These are phyloP conservation scores for Lipomyces kockii DNA, from an alignment of 805 yeast genomes.

Conservation along the genomic window DNA sequence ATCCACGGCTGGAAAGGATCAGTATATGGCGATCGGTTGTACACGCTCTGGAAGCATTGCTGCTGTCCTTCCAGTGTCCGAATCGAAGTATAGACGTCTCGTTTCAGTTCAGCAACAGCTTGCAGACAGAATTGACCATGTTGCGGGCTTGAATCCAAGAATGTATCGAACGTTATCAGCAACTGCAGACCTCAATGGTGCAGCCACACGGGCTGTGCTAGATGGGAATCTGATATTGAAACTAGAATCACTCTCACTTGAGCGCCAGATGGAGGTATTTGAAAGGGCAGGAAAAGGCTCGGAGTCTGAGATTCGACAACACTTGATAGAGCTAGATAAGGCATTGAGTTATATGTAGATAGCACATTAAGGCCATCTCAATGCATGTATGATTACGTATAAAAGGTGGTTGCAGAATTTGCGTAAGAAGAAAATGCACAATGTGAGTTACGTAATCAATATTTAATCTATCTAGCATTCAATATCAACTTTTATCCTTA, in stretches of 20 bases:
- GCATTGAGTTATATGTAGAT: slow-evolving; percentile 31
- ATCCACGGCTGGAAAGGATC: slow-evolving; percentile 35
- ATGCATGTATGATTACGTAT: not conserved
- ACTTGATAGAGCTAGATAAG: slow-evolving; percentile 33
- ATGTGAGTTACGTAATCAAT: not conserved
- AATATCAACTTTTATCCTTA: not conserved
- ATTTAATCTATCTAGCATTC: not conserved
- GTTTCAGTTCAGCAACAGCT: slow-evolving; percentile 87
- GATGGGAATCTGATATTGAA: slow-evolving; percentile 29
- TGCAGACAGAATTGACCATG: slow-evolving; percentile 72
- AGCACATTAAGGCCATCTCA: not conserved
- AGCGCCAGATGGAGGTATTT: slow-evolving; percentile 28
- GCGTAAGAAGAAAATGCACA: not conserved
- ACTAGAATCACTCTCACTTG: slow-evolving; percentile 23
- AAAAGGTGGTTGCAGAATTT: not conserved
- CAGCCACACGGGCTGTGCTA: slow-evolving; percentile 28
- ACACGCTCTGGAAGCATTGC: slow-evolving; percentile 80
- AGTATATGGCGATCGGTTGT: slow-evolving; percentile 65
- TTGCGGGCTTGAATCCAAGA: slow-evolving; percentile 79
- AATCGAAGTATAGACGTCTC: slow-evolving; percentile 75
- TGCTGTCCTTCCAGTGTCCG: slow-evolving; percentile 73
- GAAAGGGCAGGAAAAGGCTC: slow-evolving; percentile 34
- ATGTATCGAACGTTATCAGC: slow-evolving; percentile 35
- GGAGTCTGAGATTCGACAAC: slow-evolving; percentile 29
- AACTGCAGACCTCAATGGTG: slow-evolving; percentile 14